phyloP scores from a whole-genome alignment of 2,329 filamentous ascomycete genomes.

The Lasiodiplodia gonubiensis region DNA sequence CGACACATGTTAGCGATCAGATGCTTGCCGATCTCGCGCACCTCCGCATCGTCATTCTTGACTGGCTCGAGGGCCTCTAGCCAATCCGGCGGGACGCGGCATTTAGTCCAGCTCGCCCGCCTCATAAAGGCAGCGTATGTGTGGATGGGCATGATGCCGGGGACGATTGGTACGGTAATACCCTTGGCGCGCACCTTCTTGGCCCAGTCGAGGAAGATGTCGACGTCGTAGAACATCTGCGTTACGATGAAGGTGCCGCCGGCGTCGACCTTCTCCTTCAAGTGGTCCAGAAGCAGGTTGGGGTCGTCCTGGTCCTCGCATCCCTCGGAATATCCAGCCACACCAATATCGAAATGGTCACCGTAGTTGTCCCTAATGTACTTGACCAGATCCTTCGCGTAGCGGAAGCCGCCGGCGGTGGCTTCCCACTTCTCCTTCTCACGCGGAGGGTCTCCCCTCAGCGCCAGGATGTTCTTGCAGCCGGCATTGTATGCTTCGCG shows the following conservation, averaged over 20 bases:
- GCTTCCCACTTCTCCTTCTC: constrained; percentile 95
- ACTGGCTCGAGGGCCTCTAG: constrained; percentile 82
- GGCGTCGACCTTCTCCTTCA: constrained; percentile 97
- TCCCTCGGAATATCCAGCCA: constrained; percentile 95
- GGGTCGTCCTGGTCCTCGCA: constrained; percentile 91
- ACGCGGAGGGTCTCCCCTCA: constrained; percentile 90
- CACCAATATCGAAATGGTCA: constrained; percentile 91
- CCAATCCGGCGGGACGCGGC: constrained; percentile 81
- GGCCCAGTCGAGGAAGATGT: constrained; percentile 93
- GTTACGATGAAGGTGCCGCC: constrained; percentile 94
- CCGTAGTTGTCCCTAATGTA: constrained; percentile 81
- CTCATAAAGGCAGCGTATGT: constrained; percentile 93
- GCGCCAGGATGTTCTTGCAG: constrained; percentile 94
- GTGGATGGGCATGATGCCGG: constrained; percentile 91
- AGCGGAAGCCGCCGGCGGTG: constrained; percentile 83
- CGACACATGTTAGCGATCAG: constrained; percentile 90
- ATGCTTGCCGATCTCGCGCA: constrained; percentile 85
- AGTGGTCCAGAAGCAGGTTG: constrained; percentile 82
- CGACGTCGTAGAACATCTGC: constrained; percentile 99
- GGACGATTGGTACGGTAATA: constrained; percentile 81
- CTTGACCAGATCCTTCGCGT: constrained; percentile 87
- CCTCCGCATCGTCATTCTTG: constrained; percentile 94
- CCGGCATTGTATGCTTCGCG: constrained; percentile 89
- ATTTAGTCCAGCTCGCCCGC: constrained; percentile 89
- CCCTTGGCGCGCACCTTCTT: constrained; percentile 82